These are phyloP conservation scores for Eucalyptus camaldulensis DNA, from an alignment of 345 rosid species.

Conservation along the genomic window DNA sequence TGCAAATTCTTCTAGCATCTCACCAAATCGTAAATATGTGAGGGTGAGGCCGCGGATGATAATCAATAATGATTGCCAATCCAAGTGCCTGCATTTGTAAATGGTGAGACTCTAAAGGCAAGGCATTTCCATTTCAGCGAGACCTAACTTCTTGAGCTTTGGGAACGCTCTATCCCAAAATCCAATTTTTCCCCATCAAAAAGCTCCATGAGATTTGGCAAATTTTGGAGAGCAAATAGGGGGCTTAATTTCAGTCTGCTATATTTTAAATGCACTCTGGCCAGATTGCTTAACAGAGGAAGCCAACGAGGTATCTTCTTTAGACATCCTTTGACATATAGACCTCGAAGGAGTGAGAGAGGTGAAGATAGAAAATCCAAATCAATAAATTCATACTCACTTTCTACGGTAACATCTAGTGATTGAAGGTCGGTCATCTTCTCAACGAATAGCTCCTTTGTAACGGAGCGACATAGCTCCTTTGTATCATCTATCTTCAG, in stretches of 20 bases:
- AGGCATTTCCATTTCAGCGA: neutral
- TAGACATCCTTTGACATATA: neutral
- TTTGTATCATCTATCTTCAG: neutral
- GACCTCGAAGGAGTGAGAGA: rapidly evolving
- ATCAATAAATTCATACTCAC: neutral
- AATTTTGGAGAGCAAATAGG: neutral
- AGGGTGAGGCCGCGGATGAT: neutral
- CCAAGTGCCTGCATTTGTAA: neutral
- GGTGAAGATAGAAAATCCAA: neutral
- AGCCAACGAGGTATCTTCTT: neutral
- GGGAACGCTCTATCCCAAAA: neutral
- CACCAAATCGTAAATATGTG: rapidly evolving
- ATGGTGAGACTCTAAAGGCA: neutral
- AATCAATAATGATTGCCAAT: neutral
- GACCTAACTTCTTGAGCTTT: neutral
- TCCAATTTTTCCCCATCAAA: neutral
- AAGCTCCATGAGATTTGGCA: neutral
- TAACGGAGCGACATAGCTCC: neutral
- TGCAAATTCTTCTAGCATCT: neutral
- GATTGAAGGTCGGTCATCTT: neutral
- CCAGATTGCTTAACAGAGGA: neutral
- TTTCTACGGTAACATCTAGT: neutral
- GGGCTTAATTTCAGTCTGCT: neutral
- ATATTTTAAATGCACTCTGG: neutral
- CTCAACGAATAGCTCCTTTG: neutral